These are phyloP conservation scores for Populus hybrid DNA, from an alignment of 441 rosid species.

Conservation along the genomic window DNA sequence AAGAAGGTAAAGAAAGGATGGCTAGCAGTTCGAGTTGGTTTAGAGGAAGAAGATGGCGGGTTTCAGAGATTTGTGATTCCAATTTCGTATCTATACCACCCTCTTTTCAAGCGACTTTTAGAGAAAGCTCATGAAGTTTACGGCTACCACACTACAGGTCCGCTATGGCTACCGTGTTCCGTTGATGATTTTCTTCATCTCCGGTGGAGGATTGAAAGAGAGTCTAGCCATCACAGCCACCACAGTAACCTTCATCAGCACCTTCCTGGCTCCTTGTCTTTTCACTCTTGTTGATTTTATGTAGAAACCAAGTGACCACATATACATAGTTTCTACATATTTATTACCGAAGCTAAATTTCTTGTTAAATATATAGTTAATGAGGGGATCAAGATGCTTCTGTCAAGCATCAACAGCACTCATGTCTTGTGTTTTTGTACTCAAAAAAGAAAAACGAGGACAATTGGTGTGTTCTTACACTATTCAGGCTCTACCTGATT, in stretches of 20 bases:
- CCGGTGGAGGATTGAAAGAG: conserved; percentile 38
- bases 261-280: conserved; percentile 28
- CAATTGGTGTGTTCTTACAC: neutral
- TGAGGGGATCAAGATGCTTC: neutral
- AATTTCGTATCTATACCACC: conserved; percentile 41
- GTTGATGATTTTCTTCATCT: conserved; percentile 40
- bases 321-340: neutral
- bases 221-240: conserved; percentile 7
- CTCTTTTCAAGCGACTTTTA: conserved; percentile 36
- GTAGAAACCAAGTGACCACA: neutral
- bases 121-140: conserved; percentile 42
- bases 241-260: conserved; percentile 2
- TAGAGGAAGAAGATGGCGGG: conserved; percentile 32
- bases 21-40: conserved; percentile 39
- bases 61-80: conserved; percentile 36
- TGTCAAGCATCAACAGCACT: neutral
- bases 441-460: neutral
- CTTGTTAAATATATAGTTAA: neutral
- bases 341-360: neutral
- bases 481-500: neutral
- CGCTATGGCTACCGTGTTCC: conserved; percentile 40
- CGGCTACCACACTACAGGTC: conserved; percentile 38
- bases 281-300: conserved; percentile 32
- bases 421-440: neutral
- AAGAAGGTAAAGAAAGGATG: conserved; percentile 51